A percentile compares a stretch with the other conserved stretches of the same genome.
phyloP scores from a whole-genome alignment of 306 rosid genomes.

The Luffa acutangula region DNA sequence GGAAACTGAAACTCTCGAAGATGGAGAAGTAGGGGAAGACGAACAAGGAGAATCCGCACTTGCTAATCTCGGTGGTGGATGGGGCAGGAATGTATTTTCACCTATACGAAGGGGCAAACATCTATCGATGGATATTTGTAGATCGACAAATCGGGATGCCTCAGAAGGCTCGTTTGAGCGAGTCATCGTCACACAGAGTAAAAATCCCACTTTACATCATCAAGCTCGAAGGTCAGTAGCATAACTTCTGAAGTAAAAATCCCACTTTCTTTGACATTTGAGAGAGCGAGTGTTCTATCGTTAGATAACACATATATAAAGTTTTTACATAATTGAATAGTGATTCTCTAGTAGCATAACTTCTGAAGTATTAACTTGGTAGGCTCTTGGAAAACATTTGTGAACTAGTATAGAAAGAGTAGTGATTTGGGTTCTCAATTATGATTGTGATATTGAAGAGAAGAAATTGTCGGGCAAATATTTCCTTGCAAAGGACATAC shows the following conservation, averaged over 20 bases:
- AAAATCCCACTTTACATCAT: constrained; percentile 63
- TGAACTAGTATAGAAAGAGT: neutral
- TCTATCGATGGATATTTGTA: constrained; percentile 60
- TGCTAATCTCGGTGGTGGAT: constrained; percentile 89
- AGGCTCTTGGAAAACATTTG: neutral
- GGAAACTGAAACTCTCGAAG: constrained; percentile 29
- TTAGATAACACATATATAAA: neutral
- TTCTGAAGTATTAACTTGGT: neutral
- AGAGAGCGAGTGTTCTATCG: neutral
- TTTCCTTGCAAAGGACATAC: neutral
- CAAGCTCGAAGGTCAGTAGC: constrained; percentile 65
- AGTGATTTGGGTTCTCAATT: neutral
- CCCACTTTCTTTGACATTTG: neutral
- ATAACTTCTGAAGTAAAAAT: too few relatives aligned
- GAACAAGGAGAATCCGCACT: constrained; percentile 20
- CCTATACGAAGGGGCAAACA: constrained; percentile 77
- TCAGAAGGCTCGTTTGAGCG: constrained; percentile 68
- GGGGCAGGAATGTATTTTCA: constrained; percentile 76
- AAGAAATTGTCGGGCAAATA: neutral
- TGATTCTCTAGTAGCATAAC: neutral
- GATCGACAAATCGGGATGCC: constrained; percentile 56
- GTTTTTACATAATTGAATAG: neutral
- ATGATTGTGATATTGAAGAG: neutral
- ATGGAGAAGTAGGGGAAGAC: constrained; percentile 19
- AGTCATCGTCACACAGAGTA: constrained; percentile 55